A percentile compares a stretch with the other conserved stretches of the same genome.
phyloP scores from a whole-genome alignment of 106 monocot species.

The Allium cepa region DNA sequence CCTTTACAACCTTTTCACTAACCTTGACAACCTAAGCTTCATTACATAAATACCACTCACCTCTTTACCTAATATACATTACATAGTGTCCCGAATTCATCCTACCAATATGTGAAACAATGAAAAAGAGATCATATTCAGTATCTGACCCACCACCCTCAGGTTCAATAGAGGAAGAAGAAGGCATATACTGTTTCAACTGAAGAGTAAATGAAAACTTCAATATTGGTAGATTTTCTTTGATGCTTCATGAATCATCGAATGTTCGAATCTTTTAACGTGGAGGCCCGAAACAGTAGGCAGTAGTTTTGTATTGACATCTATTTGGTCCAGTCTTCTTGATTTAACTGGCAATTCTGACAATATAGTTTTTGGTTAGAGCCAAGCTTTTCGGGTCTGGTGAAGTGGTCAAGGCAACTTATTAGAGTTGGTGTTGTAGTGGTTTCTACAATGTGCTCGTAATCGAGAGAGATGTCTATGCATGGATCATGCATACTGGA shows the following conservation, averaged over 20 bases:
- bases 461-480: conserved; percentile 52
- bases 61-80: too few relatives aligned
- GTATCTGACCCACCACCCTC: conserved; percentile 42
- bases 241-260: conserved; percentile 11
- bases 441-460: conserved; percentile 15
- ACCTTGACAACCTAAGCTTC: too few relatives aligned
- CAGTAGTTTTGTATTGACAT: conserved; percentile 57
- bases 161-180: conserved; percentile 39
- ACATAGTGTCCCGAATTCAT: too few relatives aligned
- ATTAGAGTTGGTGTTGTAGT: conserved; percentile 30
- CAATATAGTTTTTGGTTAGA: conserved; percentile 54
- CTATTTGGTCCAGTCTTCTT: conserved; percentile 44
- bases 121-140: conserved; percentile 59
- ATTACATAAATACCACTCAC: too few relatives aligned
- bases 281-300: conserved; percentile 60
- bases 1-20: too few relatives aligned
- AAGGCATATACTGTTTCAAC: conserved; percentile 56
- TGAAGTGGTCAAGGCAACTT: conserved; percentile 54
- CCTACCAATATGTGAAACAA: conserved; percentile 51
- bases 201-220: conserved; percentile 57
- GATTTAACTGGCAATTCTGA: conserved; percentile 37
- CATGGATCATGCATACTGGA: conserved; percentile 70
- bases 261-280: conserved; percentile 59
- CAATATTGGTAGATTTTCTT: conserved; percentile 49
- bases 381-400: conserved; percentile 56